Base-by-base conservation (phyloP, 1,139 yeast species). In the Neolecta irregularis region DNA sequence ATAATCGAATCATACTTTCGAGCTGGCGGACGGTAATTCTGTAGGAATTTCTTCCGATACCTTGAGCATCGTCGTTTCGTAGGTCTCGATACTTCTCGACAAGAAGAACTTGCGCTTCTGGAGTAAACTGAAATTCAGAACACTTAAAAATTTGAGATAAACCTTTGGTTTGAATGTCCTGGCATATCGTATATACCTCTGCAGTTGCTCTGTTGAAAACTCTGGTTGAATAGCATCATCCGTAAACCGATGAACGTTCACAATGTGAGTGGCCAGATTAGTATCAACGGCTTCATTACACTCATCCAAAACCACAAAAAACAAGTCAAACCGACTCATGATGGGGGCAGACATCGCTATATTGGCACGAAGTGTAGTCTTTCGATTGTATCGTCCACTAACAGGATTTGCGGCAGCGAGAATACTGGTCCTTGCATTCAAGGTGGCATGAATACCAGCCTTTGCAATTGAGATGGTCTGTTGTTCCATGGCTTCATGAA, bases 401-500 rank as follows among this genome's bases (percentile, higher is more conserved):
- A 88, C 72, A 11, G 99, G 99, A 54, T 88, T 88, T 0, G 99
- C 98, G 12, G 98, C 96, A 0, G 98, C 98, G 41, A 88, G 60
- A 46, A 88, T 88, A 1, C 95, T 80, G 0, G 98, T 83, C 52
- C 98, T 69, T 2, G 98, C 98, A 54, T 88, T 88, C 49, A 88
- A 61, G 1, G 98, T 88, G 5, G 98, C 96, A 54, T 88, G 96
- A 44, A 88, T 88, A 50, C 98, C 98, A 1, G 98, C 98, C 55
- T 88, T 88, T 17, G 98, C 95, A 51, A 88, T 88, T 9, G 95
- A 83, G 45, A 88, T 88, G 0, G 98, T 88, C 56, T 88, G 98
- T 58, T 88, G 98, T 64, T 88, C 98, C 99, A 88, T 88, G 11
- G 98, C 99, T 62, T 88, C 99, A 61, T 88, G 99, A 62, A 88